These are phyloP conservation scores for Lasiosphaeria hispida DNA, from an alignment of 495 filamentous ascomycete species.

Conservation along the genomic window DNA sequence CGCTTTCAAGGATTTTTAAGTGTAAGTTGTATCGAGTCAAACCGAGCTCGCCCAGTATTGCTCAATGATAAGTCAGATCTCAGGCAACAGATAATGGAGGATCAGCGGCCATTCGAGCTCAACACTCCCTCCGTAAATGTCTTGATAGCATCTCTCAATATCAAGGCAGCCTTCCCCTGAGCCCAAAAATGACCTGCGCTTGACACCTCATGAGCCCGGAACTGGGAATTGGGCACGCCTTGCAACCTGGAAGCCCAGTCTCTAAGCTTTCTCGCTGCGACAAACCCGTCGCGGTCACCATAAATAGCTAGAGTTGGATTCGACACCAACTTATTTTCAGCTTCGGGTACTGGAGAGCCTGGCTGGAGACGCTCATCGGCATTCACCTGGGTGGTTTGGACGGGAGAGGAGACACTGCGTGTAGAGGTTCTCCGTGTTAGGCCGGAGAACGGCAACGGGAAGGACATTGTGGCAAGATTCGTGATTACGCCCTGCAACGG, in stretches of 20 bases:
- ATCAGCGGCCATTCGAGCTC: not conserved
- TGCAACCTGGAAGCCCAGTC: slow-evolving; percentile 65
- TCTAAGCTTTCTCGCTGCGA: slow-evolving; percentile 62
- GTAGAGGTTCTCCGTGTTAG: slow-evolving; percentile 16
- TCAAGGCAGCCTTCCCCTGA: slow-evolving; percentile 58
- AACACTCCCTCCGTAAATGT: slow-evolving; percentile 21
- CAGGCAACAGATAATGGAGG: slow-evolving; percentile 3
- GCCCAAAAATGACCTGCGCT: slow-evolving; percentile 84
- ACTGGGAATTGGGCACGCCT: slow-evolving; percentile 37
- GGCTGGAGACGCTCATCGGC: not conserved
- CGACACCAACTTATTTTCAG: slow-evolving; percentile 52
- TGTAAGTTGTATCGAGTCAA: not conserved
- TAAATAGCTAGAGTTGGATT: slow-evolving; percentile 71
- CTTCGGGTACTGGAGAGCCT: slow-evolving; percentile 10
- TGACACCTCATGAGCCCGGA: slow-evolving; percentile 56
- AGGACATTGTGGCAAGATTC: slow-evolving; percentile 55
- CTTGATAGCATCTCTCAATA: slow-evolving; percentile 42
- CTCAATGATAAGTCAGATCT: too few relatives aligned
- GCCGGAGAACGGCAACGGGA: slow-evolving; percentile 25
- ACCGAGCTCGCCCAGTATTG: not conserved
- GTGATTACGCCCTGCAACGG: slow-evolving; percentile 68
- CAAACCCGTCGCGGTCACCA: slow-evolving; percentile 77
- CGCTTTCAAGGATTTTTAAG: slow-evolving; percentile 18
- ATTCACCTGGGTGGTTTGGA: not conserved
- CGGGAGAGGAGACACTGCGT: slow-evolving; percentile 13